Evolutionary conservation across 2,329 filamentous ascomycete genomes (phyloP).

Genomic region (Rhynchosporium graminicola): DNA sequence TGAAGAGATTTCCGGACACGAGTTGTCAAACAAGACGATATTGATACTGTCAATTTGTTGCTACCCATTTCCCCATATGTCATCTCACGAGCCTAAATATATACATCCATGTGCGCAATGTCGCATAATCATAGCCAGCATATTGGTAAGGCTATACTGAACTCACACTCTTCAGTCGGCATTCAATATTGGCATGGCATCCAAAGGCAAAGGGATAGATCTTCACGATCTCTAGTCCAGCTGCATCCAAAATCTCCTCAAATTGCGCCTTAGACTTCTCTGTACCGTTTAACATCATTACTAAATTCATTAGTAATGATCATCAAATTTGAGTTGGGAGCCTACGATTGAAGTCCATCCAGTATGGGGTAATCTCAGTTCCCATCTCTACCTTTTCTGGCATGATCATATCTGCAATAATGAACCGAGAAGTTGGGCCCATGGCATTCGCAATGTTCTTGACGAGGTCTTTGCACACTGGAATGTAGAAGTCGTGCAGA

Average conservation of each 20-base stretch:
- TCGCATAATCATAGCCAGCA: neutral
- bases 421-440: conserved; percentile 32
- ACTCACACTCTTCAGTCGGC: conserved; percentile 20
- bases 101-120: too few species aligned
- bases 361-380: conserved; percentile 34
- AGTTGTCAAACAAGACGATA: too few species aligned
- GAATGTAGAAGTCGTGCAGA: conserved; percentile 35
- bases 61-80: too few species aligned
- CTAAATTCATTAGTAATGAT: conserved; percentile 12
- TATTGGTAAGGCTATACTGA: neutral
- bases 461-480: conserved; percentile 34
- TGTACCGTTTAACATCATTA: conserved; percentile 36
- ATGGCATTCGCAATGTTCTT: conserved; percentile 36
- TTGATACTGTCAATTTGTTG: too few species aligned
- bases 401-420: conserved; percentile 37
- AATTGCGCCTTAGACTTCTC: conserved; percentile 37
- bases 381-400: conserved; percentile 32
- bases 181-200: conserved; percentile 24
- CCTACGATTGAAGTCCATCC: conserved; percentile 34
- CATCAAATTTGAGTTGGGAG: too few species aligned
- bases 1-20: too few species aligned
- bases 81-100: too few species aligned
- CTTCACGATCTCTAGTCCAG: conserved; percentile 36
- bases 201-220: conserved; percentile 27
- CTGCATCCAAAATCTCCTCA: conserved; percentile 30